phyloP scores from a whole-genome alignment of 208 protist genomes.

The Trypanosoma mega region DNA sequence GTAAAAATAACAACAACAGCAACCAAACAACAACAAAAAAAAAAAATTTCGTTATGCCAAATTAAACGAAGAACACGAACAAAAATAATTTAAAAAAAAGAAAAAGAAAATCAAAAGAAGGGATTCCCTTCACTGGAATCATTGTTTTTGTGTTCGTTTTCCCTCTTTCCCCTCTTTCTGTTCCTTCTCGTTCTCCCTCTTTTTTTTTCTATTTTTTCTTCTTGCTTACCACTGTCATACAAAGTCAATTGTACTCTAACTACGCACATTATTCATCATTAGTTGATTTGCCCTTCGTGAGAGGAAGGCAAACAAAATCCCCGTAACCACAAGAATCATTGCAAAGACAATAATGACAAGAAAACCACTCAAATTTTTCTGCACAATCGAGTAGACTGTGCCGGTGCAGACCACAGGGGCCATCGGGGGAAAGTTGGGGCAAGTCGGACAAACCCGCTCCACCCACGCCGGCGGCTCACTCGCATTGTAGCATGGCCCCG shows the following conservation, averaged over 20 bases:
- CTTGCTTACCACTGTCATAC: too few relatives aligned
- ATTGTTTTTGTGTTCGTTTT: too few relatives aligned
- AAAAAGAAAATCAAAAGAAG: neutral
- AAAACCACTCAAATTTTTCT: constrained; percentile 30
- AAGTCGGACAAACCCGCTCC: constrained; percentile 19
- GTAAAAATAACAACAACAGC: too few relatives aligned
- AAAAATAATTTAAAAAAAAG: neutral
- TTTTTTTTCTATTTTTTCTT: neutral
- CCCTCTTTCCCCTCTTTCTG: too few relatives aligned
- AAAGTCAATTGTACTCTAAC: neutral
- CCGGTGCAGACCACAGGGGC: constrained; percentile 25
- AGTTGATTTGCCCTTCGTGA: constrained; percentile 21
- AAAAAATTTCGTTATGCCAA: too few relatives aligned
- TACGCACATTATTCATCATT: neutral
- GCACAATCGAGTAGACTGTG: constrained; percentile 21
- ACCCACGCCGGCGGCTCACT: constrained; percentile 25
- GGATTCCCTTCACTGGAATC: neutral
- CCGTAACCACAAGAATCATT: constrained; percentile 28
- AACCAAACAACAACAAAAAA: too few relatives aligned
- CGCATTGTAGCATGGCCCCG: constrained; percentile 25
- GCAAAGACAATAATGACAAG: constrained; percentile 31
- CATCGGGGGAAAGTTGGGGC: constrained; percentile 20
- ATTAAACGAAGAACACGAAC: too few relatives aligned
- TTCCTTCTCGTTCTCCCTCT: too few relatives aligned
- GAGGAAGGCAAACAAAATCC: constrained; percentile 29